phyloP scores from a whole-genome alignment of 805 yeast genomes.

The Gaillardinia entomophila region DNA sequence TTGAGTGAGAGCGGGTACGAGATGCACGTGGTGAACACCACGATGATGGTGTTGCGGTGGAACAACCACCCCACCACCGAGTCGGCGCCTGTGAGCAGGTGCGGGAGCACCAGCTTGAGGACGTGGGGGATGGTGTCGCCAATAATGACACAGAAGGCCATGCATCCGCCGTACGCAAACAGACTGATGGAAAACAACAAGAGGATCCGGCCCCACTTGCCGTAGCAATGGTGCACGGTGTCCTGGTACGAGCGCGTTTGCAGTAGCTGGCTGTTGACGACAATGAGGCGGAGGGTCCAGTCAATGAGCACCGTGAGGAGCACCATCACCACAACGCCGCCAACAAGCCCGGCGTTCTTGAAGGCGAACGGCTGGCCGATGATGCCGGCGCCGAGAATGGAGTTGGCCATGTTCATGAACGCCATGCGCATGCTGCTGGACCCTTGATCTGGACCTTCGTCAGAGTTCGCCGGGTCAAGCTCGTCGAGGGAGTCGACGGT shows the following conservation, averaged over 20 bases:
- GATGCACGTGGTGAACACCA: slow-evolving; percentile 61
- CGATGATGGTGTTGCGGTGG: slow-evolving; percentile 64
- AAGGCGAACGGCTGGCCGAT: slow-evolving; percentile 92
- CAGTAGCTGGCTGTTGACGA: slow-evolving; percentile 72
- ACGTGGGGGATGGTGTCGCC: slow-evolving; percentile 96
- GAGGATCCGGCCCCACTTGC: slow-evolving; percentile 59
- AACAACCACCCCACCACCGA: slow-evolving; percentile 46
- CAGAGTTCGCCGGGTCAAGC: slow-evolving; percentile 6
- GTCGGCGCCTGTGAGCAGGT: slow-evolving; percentile 22
- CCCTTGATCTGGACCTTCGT: slow-evolving; percentile 15
- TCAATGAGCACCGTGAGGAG: slow-evolving; percentile 68
- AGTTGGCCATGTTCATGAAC: slow-evolving; percentile 95
- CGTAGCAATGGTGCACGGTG: slow-evolving; percentile 76
- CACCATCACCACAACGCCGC: slow-evolving; percentile 60
- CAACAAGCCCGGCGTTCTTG: slow-evolving; percentile 69
- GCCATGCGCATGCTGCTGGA: slow-evolving; percentile 65
- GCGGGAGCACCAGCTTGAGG: slow-evolving; percentile 57
- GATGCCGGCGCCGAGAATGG: slow-evolving; percentile 92
- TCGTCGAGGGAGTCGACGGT: slow-evolving; percentile 14
- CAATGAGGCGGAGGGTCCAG: slow-evolving; percentile 80
- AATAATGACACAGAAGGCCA: slow-evolving; percentile 90
- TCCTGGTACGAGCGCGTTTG: slow-evolving; percentile 80
- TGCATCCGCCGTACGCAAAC: slow-evolving; percentile 91
- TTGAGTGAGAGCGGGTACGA: slow-evolving; percentile 81
- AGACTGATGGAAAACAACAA: slow-evolving; percentile 74